A percentile compares a stretch with the other conserved stretches of the same genome.
These are phyloP conservation scores for Magnolia kwangsiensis DNA, from an alignment of 164 flowering plant species.

Conservation along the genomic window DNA sequence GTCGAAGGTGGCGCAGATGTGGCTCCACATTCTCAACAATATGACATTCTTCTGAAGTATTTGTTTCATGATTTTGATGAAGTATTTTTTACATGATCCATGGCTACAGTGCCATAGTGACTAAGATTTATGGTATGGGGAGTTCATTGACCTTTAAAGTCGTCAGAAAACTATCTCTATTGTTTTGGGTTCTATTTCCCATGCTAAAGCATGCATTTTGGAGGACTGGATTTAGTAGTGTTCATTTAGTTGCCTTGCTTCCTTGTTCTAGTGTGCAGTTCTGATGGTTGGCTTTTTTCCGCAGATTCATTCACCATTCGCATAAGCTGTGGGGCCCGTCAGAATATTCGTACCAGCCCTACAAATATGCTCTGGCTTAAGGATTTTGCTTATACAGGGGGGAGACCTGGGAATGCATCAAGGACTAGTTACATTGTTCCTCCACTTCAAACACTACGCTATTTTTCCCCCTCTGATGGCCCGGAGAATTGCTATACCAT, in stretches of 20 bases:
- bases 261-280: not conserved
- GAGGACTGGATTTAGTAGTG: not conserved
- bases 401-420: constrained; percentile 66
- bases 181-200: too few relatives aligned
- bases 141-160: too few relatives aligned
- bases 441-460: constrained; percentile 67
- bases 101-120: too few relatives aligned
- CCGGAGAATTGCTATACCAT: constrained; percentile 85
- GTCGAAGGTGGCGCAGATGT: too few relatives aligned
- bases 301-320: constrained; percentile 84
- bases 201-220: not conserved
- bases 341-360: constrained; percentile 51
- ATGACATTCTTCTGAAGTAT: too few relatives aligned
- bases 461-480: constrained; percentile 79
- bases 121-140: too few relatives aligned
- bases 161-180: too few relatives aligned
- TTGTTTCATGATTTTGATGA: too few relatives aligned
- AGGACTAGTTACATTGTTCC: constrained; percentile 66
- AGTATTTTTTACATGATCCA: too few relatives aligned
- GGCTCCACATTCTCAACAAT: too few relatives aligned
- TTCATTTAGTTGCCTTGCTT: not conserved
- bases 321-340: constrained; percentile 91
- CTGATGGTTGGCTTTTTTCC: not conserved
- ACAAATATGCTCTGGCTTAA: constrained; percentile 75
- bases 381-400: constrained; percentile 90